phyloP scores from a whole-genome alignment of 257 asterid species.

The Solanum microdontum region DNA sequence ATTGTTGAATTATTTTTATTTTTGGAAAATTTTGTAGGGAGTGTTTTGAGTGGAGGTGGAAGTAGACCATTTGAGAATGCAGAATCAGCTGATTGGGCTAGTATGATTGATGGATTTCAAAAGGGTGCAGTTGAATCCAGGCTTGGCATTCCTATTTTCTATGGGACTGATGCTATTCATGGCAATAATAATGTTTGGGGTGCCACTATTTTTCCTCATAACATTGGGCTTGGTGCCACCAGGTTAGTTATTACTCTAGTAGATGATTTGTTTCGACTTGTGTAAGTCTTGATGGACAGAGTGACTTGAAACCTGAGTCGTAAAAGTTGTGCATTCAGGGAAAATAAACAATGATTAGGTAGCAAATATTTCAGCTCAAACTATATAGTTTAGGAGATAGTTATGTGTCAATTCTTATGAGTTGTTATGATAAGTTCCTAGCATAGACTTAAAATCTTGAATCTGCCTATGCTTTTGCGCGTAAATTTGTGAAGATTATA shows the following conservation, averaged over 20 bases:
- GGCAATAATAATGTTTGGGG: conserved; percentile 90
- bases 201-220: conserved; percentile 87
- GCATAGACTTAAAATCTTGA: neutral
- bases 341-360: neutral
- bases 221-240: conserved; percentile 90
- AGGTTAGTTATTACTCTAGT: conserved; percentile 26
- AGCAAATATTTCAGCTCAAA: neutral
- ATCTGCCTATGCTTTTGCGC: neutral
- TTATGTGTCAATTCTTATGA: neutral
- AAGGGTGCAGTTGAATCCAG: conserved; percentile 62
- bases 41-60: conserved; percentile 89
- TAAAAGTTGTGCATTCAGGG: neutral
- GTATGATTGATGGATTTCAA: conserved; percentile 76
- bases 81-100: conserved; percentile 65
- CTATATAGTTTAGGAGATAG: neutral
- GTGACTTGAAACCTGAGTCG: neutral
- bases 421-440: neutral
- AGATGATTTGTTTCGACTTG: neutral
- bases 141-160: conserved; percentile 79
- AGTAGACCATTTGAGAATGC: conserved; percentile 78
- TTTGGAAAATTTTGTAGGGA: conserved; percentile 32
- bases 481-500: neutral
- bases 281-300: neutral
- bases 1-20: neutral
- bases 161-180: conserved; percentile 88